These are phyloP conservation scores for Boletus coccyginus DNA, from an alignment of 768 basidiomycete species.

Conservation along the genomic window DNA sequence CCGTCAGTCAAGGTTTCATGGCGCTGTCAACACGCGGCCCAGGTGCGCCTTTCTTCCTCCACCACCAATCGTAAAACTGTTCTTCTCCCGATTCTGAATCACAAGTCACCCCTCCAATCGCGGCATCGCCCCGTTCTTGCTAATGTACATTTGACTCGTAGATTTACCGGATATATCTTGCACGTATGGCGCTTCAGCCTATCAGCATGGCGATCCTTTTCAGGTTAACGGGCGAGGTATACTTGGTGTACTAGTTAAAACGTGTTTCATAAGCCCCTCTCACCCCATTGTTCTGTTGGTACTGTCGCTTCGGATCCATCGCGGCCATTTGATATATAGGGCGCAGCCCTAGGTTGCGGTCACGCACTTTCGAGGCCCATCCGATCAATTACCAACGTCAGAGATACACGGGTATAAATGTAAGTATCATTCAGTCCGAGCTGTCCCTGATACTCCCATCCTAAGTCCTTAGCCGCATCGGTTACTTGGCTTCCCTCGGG, in stretches of 20 bases:
- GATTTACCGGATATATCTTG: conserved; percentile 35
- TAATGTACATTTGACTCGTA: conserved; percentile 13
- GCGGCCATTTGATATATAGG: conserved; percentile 34
- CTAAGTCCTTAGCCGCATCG: conserved; percentile 16
- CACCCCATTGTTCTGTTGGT: conserved; percentile 24
- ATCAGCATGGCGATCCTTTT: conserved; percentile 21
- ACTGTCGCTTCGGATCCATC: conserved; percentile 24
- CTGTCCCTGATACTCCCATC: conserved; percentile 30
- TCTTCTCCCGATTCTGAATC: conserved; percentile 16
- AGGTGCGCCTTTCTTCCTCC: conserved; percentile 29
- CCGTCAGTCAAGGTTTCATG: conserved; percentile 36
- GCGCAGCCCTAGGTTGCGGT: conserved; percentile 28
- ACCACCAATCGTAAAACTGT: conserved; percentile 20
- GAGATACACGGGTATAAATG: conserved; percentile 32
- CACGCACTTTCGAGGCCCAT: conserved; percentile 28
- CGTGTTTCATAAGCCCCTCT: conserved; percentile 32
- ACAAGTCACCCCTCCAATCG: conserved; percentile 16
- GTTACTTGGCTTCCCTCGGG: conserved; percentile 14
- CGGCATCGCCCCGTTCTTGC: conserved; percentile 25
- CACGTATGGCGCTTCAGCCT: conserved; percentile 9
- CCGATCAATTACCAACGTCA: conserved; percentile 32
- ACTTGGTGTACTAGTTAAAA: conserved; percentile 24
- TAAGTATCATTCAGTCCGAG: conserved; percentile 17
- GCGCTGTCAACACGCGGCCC: conserved; percentile 31
- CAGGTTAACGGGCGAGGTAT: conserved; percentile 11